Base-by-base conservation (phyloP, 2,329 filamentous ascomycete genomes). In the Fusarium sp. region DNA sequence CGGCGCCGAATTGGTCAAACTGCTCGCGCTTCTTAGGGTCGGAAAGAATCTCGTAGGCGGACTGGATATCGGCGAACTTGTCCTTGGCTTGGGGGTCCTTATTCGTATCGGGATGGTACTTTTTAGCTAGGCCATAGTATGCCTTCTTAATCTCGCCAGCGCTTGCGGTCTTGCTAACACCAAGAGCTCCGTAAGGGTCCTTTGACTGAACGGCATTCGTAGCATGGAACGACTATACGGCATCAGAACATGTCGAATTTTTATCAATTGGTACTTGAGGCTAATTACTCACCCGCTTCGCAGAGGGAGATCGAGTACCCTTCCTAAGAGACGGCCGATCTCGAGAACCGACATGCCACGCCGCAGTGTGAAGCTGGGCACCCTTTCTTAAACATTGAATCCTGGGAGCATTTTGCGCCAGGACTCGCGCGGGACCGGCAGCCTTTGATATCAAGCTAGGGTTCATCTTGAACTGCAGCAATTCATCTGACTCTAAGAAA, bases 21-120 rank as follows among this genome's bases (percentile, higher is more conserved):
- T 94, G 92, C 77, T 97, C 91, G 78, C 91, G 93, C 87, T 98
- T 99, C 81, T 97, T 91, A 6, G 94, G 87, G 78, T 99, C 96
- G 48, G 93, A 97, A 10, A 99, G 85, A 43, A 98, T 86, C 80
- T 99, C 96, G 81, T 99, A 99, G 25, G 96, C 93, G 32, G 92
- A 89, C 80, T 99, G 96, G 57, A 97, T 93, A 74, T 98, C 95
- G 69, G 91, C 88, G 76, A 99, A 99, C 76, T 92, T 95, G 75
- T 98, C 96, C 79, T 98, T 98, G 37, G 96, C 94, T n/a, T 85
- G 87, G 4, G 93, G 80, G 74, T 98, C 96, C 80, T 98, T 98
- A 85, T 98, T 99, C 37, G 96, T 98, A 79, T 99, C 96, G 11
- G 96, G 96, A 76, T 99, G 96, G 79, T 89, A 99, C 78, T 98